These are phyloP conservation scores for Boletus barrowsii DNA, from an alignment of 768 basidiomycete genomes.

Conservation along the genomic window DNA sequence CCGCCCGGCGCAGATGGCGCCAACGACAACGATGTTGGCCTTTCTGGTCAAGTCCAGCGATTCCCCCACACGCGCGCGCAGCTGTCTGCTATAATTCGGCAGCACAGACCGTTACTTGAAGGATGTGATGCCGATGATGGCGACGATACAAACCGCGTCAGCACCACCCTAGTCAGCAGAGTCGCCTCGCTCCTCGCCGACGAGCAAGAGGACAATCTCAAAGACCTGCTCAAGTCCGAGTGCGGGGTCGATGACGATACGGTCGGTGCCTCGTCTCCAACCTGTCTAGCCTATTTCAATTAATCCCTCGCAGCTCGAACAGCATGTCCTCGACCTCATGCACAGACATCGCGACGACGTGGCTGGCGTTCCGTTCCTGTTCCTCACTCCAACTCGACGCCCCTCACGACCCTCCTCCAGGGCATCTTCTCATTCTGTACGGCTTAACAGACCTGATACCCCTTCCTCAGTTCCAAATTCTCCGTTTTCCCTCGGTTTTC, in stretches of 20 bases:
- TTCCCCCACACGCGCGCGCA: constrained; percentile 85
- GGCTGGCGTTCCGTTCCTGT: constrained; percentile 78
- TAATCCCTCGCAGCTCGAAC: constrained; percentile 60
- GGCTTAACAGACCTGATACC: constrained; percentile 73
- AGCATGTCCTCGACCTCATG: constrained; percentile 91
- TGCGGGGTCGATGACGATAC: constrained; percentile 69
- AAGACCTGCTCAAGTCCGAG: constrained; percentile 64
- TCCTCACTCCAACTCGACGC: constrained; percentile 74
- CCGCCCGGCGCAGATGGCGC: constrained; percentile 3
- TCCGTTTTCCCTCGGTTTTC: constrained; percentile 70
- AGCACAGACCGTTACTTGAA: constrained; percentile 58
- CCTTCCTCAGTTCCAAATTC: constrained; percentile 74
- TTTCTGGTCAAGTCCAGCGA: constrained; percentile 33
- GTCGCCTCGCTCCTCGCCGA: constrained; percentile 71
- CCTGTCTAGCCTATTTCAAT: constrained; percentile 17
- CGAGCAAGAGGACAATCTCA: constrained; percentile 87
- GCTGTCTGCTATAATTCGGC: constrained; percentile 68
- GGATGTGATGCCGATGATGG: constrained; percentile 57
- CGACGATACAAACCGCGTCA: constrained; percentile 54
- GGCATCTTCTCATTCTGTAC: constrained; percentile 66
- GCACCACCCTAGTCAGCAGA: constrained; percentile 59
- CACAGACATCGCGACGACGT: constrained; percentile 89
- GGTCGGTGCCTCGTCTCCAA: constrained; percentile 40
- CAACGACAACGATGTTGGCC: constrained; percentile 18
- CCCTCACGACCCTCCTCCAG: constrained; percentile 82